Base-by-base conservation (phyloP, 169 alveolate genomes). In the Plasmodium reichenowi region DNA sequence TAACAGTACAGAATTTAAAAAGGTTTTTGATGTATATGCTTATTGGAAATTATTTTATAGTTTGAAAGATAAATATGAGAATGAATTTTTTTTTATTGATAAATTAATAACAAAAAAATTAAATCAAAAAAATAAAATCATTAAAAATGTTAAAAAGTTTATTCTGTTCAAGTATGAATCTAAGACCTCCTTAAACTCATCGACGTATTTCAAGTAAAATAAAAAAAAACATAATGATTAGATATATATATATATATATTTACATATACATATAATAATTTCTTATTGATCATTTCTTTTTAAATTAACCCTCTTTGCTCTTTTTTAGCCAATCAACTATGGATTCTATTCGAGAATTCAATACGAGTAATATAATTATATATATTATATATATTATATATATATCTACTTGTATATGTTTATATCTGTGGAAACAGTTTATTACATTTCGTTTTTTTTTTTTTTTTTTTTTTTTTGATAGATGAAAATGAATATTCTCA, bases 51-150 rank as follows among this genome's bases (percentile, higher is more conserved):
- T 68, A n/a, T 83, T 83, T 83, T 56, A 58, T 20, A 47, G 8
- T 3, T 72, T 68, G 12, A 83, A 43, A 72, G 73, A 83, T 45
- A 83, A 56, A 26, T 70, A 83, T 43, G 63, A 72, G 17, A 59
- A 67, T 29, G 91, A 83, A 43, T 83, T 83, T 70, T 17, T 47
- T 26, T 83, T 68, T 22, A 83, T 83, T 59, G 85, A 83, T 68
- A 67, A 45, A n/a, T 43, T 68, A 43, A 59, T 83, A 54, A 56
- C 22, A 5, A 83, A 83, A 83, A 83, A 70, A 60, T 20, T n/a
- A 17, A 45, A 45, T 5, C 22, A 68, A 60, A 83, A 83, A 32
- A 56, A 54, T 32, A 83, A 83, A 68, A 83, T 68, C 12, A 54
- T 83, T 22, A 38, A 83, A 12, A 63, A 68, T 20, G 91, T 83